These are phyloP conservation scores for Cyberlindnera mississippiensis DNA, from an alignment of 805 yeast genomes.

Conservation along the genomic window DNA sequence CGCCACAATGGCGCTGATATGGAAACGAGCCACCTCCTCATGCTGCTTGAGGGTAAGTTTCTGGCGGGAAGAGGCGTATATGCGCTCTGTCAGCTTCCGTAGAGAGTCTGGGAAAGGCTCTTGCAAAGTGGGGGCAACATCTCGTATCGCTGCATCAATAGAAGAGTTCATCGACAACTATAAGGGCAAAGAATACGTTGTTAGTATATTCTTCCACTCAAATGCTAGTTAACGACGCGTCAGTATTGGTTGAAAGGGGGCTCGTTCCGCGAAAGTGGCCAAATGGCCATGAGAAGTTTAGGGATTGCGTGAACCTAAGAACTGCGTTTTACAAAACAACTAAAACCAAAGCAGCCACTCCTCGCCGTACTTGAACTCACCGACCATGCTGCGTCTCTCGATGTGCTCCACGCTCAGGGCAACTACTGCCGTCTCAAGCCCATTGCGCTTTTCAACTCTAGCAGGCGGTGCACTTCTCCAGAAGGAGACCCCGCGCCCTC, in stretches of 20 bases:
- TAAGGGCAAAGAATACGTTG: too few species aligned
- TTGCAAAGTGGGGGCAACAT: slow-evolving; percentile 45
- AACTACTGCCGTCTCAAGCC: neutral
- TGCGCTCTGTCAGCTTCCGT: slow-evolving; percentile 27
- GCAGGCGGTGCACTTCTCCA: slow-evolving; percentile 1
- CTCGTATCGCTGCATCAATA: slow-evolving; percentile 37
- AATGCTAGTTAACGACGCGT: too few species aligned
- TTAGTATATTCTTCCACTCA: too few species aligned
- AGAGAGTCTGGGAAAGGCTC: slow-evolving; percentile 42
- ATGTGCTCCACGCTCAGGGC: neutral
- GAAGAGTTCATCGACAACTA: slow-evolving; percentile 9
- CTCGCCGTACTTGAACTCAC: too few species aligned
- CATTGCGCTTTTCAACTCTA: neutral
- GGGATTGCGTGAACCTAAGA: too few species aligned
- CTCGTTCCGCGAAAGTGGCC: too few species aligned
- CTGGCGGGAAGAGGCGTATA: slow-evolving; percentile 47
- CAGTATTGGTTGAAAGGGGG: too few species aligned
- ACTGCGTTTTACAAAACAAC: too few species aligned
- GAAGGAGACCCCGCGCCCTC: neutral
- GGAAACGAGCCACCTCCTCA: slow-evolving; percentile 63
- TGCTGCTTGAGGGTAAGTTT: slow-evolving; percentile 44
- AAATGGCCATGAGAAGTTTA: too few species aligned
- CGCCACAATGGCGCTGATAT: slow-evolving; percentile 62
- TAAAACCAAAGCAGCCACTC: too few species aligned
- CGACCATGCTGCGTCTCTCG: neutral